Percentiles rank a stretch among this genome's conserved stretches.
Evolutionary conservation across 202 grass and related monocot species (phyloP).

Genomic region (Carex sylvatica): DNA sequence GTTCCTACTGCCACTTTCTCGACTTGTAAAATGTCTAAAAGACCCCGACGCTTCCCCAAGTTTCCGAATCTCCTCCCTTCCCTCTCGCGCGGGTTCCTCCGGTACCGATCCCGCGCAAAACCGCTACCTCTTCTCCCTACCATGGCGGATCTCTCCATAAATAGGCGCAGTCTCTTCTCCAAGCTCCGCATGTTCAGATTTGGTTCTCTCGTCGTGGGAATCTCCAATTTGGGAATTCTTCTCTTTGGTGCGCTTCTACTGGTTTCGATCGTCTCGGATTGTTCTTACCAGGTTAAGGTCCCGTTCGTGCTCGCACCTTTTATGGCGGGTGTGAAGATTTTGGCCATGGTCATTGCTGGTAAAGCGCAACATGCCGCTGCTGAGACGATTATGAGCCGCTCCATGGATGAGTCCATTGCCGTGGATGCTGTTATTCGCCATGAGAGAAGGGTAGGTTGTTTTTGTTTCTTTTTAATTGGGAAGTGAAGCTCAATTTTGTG

Average conservation of each 20-base stretch:
- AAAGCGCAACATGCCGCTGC: conserved; percentile 81
- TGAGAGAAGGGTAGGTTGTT: conserved; percentile 79
- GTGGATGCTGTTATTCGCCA: conserved; percentile 69
- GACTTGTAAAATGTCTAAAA: conserved; percentile 53
- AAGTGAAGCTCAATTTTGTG: neutral
- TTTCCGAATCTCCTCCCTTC: conserved; percentile 30
- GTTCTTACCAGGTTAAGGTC: conserved; percentile 31
- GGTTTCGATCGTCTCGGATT: conserved; percentile 41
- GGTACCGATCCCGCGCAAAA: conserved; percentile 36
- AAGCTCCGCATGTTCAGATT: conserved; percentile 72
- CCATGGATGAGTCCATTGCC: conserved; percentile 60
- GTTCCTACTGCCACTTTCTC: neutral
- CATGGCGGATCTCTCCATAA: conserved; percentile 36
- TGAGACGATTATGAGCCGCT: conserved; percentile 60
- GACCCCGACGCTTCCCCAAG: conserved; percentile 29
- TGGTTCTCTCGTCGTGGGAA: conserved; percentile 63
- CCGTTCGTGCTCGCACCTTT: conserved; percentile 40
- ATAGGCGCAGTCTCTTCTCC: conserved; percentile 32
- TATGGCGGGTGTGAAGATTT: conserved; percentile 60
- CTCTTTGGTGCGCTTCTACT: conserved; percentile 61
- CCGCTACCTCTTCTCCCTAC: conserved; percentile 18
- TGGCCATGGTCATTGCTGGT: conserved; percentile 67
- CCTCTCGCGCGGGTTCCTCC: conserved; percentile 37
- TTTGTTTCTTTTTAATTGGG: conserved; percentile 2
- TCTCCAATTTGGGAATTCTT: conserved; percentile 56